Percentiles rank a stretch among this genome's conserved stretches.
Conservation (phyloP, 1,139 yeast species). For the Lodderomyces elongisporus region DNA sequence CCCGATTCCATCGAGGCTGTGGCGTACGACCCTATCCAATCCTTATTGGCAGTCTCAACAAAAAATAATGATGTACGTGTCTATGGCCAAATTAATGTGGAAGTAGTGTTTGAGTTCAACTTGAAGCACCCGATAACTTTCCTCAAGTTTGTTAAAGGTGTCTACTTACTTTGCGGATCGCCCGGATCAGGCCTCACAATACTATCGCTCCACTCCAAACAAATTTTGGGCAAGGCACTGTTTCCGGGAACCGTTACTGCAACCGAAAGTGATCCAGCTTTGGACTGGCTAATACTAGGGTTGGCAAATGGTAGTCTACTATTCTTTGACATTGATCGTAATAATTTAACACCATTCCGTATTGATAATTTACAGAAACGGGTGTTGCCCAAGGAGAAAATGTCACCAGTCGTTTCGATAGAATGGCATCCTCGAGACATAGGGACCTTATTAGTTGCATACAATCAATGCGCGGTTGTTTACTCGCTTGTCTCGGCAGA, state of each 20-base stretch:
- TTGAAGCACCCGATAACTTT: constrained; percentile 49
- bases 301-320: constrained; percentile 67
- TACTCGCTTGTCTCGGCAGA: constrained; percentile 63
- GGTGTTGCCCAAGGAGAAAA: constrained; percentile 42
- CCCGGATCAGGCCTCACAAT: constrained; percentile 51
- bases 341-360: constrained; percentile 57
- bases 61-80: constrained; percentile 65
- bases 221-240: constrained; percentile 48
- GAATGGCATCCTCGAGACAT: constrained; percentile 89
- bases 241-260: constrained; percentile 66
- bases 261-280: constrained; percentile 72
- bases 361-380: constrained; percentile 69
- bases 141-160: constrained; percentile 69
- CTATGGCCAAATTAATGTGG: constrained; percentile 81
- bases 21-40: constrained; percentile 86
- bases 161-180: constrained; percentile 62
- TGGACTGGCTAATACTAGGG: constrained; percentile 86
- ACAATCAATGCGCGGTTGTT: constrained; percentile 62
- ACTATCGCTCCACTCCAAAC: constrained; percentile 62
- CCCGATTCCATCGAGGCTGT: constrained; percentile 48
- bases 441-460: constrained; percentile 70
- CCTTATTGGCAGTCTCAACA: constrained; percentile 78
- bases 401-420: constrained; percentile 60
- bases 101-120: constrained; percentile 57
- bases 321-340: constrained; percentile 83